Base-by-base conservation (phyloP, 1,284 basidiomycete genomes). In the Cerrena zonata region DNA sequence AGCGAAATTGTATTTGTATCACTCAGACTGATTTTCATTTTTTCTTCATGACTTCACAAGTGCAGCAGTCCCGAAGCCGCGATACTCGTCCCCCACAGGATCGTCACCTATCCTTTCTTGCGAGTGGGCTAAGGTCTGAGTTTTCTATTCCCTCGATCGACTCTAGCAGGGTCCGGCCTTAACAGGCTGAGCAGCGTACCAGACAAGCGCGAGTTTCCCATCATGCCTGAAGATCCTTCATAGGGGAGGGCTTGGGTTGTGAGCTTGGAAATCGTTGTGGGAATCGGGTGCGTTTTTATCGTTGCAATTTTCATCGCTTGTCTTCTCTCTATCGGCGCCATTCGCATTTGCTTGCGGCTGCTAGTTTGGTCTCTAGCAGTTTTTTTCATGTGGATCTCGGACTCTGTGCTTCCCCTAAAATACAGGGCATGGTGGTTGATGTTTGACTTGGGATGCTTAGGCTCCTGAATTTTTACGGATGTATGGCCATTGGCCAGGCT, bases 101-200 rank as follows among this genome's bases (percentile, higher is more conserved):
- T 34, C 19, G 41, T 38, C 43, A 30, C 45, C 52, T 47, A 37
- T 45, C 52, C 52, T 45, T 46, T 21, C 39, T 62, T 48, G 57
- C 60, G 62, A 64, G 61, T 56, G 62, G 62, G 62, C 55, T 61
- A 64, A 64, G 62, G 60, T 64, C 62, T 64, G 62, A 64, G 59
- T 49, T 54, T 61, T 52, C 55, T 22, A 55, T 56, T 57, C 58
- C 54, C 51, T 55, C 42, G 47, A 59, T 53, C 45, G 51, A 42
- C 58, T 56, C 58, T 56, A 58, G 55, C 56, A 43, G 59, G 55
- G 58, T 48, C 52, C 48, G 47, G 56, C 54, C 48, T 37, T 37
- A 49, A 57, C 24, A 37, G 45, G 47, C 58, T 41, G 53, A 50
- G 57, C 60, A 50, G 52, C 57, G 47, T 50, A 64, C 58, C 60